phyloP scores from a whole-genome alignment of 2,329 filamentous ascomycete genomes.

The Nemania bipapillata region DNA sequence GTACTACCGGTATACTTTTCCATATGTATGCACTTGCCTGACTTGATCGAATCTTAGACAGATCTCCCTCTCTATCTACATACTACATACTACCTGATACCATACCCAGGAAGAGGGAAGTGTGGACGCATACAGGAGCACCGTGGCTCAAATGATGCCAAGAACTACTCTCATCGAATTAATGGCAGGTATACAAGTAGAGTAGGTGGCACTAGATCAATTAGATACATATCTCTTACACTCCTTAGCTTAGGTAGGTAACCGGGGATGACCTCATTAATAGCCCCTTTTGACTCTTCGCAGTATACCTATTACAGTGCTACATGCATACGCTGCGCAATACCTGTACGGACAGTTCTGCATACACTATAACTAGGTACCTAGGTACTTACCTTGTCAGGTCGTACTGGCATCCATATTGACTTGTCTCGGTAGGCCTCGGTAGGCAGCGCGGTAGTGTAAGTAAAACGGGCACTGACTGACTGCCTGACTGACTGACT shows the following conservation, averaged over 20 bases:
- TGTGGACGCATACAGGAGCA: too few relatives aligned
- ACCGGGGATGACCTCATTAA: conserved; percentile 18
- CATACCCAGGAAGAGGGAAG: too few relatives aligned
- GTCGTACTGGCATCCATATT: background rate
- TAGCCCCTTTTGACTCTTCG: background rate
- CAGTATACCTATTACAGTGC: background rate
- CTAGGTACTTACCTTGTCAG: background rate
- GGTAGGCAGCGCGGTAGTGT: background rate
- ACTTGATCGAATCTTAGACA: too few relatives aligned
- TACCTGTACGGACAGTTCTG: background rate
- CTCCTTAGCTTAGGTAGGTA: background rate
- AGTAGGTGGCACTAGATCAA: conserved; percentile 5
- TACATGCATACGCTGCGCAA: background rate
- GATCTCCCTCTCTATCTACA: too few relatives aligned
- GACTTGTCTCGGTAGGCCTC: background rate
- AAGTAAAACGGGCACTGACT: background rate
- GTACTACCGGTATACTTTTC: background rate
- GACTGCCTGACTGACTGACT: too few relatives aligned
- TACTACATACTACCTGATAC: too few relatives aligned
- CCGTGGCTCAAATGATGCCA: conserved; percentile 12
- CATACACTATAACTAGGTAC: background rate
- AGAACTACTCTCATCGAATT: conserved; percentile 4
- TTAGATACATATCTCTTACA: too few relatives aligned
- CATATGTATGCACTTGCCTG: too few relatives aligned
- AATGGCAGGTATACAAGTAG: too few relatives aligned